Evolutionary conservation across 192 early-diverging fungal species (phyloP), one percentile per base, ranked within the genome.

Genomic region (Coemansia sp.): DNA sequence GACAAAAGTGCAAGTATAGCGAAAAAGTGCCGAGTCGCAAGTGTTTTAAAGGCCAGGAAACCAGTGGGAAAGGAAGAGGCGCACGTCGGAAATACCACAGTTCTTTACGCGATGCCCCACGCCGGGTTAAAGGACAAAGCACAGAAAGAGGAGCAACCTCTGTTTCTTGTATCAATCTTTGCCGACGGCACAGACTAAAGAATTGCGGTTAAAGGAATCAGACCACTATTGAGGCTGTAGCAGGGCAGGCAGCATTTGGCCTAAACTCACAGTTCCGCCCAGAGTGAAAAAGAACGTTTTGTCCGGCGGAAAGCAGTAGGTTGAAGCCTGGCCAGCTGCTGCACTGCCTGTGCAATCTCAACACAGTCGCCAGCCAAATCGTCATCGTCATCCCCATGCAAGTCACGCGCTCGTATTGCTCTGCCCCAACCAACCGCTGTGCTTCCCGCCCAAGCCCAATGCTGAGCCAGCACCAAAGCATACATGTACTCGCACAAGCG

Each of bases 371-470:
- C 22, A 22, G 29, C n/a, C n/a, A 27, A 56, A 56, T 56, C 55
- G 55, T 22, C 55, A 56, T 56, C 55, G 55, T 56, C 55, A 56
- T n/a, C 35, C 29, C 35, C 17, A n/a, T 56, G n/a, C 55, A 56
- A 21, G 55, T 56, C 55, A 56, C 55, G 55, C 55, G 55, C 29
- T 19, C 8, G 11, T 35, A 49, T 49, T 21, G 17, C 48, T 49
- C 48, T 17, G 48, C 48, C 48, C 48, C 48, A 45, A 45, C 41
- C 41, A 45, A n/a, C 41, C 41, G 41, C 41, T n/a, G 41, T 45
- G 41, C 41, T 10, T 45, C 48, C 32, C 32, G 32, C 32, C 8
- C 32, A 35, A 35, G 9, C 6, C 6, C 32, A 35, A 35, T 35
- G 32, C 32, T 35, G 32, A 9, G 32, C 32, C 32, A 35, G 32